Evolutionary conservation across 2,329 filamentous ascomycete species (phyloP), one percentile per base, ranked within the genome.

Genomic region (Alternaria incomplexa): DNA sequence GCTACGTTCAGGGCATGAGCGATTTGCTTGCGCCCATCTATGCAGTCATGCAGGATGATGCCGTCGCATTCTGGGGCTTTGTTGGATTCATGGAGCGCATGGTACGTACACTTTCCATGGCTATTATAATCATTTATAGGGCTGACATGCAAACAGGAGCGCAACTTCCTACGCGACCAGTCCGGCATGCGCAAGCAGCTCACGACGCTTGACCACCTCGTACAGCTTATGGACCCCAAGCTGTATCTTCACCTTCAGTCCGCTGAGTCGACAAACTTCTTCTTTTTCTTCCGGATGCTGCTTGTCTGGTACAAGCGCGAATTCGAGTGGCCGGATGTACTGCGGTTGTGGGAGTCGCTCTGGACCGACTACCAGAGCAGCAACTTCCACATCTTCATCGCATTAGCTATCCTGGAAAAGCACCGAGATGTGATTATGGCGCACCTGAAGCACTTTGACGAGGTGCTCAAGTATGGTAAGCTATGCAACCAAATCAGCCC

Each of bases 241-340:
- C 88, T 99, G 8, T 98, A 97, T 81, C 85, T 92, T 2, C 96
- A 99, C 73, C 87, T 99, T 0, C 89, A 97, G 79, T 90, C 88
- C 15, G 92, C 94, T 20, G 96, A 99, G 74, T 96, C 92, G 74
- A 99, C 96, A 23, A 99, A 99, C 79, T 99, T 99, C 81, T 99
- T 99, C 82, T 99, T 99, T 84, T 98, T 99, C 85, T 99, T 98
- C 88, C 92, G 96, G 63, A 98, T 98, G 96, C 85, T 99, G 32
- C 85, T 99, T 1, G 96, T 99, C 10, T 99, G 96, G 96, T 99
- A 96, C 81, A 99, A 99, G 84, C 91, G 96, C 51, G 96, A 99
- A 80, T 99, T 99, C 73, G 87, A 89, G 69, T 99, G 95, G 93
- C 79, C 86, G 51, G 93, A 98, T 74, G 89, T 97, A 11, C 83